phyloP scores from a whole-genome alignment of 2,329 filamentous ascomycete genomes.

The Aaosphaeria pasadenensis region DNA sequence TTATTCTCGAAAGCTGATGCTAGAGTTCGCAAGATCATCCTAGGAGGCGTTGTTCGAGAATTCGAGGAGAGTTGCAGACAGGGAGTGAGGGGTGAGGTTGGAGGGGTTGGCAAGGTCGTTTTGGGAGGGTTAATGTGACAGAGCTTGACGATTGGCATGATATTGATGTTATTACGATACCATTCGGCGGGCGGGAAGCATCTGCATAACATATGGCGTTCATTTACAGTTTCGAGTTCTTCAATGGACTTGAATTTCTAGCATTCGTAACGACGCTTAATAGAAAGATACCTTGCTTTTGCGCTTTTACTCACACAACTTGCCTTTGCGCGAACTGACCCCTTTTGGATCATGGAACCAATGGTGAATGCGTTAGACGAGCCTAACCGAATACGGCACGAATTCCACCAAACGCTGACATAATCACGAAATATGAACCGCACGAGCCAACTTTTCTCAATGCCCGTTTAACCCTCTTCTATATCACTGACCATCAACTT shows the following conservation, averaged over 20 bases:
- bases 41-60: conserved; percentile 82
- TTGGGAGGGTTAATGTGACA: conserved; percentile 74
- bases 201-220: too few species aligned
- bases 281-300: too few species aligned
- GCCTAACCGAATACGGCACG: not conserved
- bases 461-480: too few species aligned
- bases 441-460: not conserved
- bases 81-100: conserved; percentile 76
- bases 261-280: too few species aligned
- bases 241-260: too few species aligned
- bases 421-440: not conserved
- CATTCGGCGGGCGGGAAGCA: too few species aligned
- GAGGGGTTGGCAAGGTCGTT: conserved; percentile 83
- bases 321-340: too few species aligned
- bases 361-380: not conserved
- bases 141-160: not conserved
- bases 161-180: too few species aligned
- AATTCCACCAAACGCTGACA: not conserved
- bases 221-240: too few species aligned
- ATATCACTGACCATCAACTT: too few species aligned
- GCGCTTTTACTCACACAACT: too few species aligned
- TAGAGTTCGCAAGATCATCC: conserved; percentile 81
- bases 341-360: too few species aligned
- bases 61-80: conserved; percentile 84
- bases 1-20: conserved; percentile 87